Conservation (phyloP, 1,284 basidiomycete genomes). For the Cerioporus squamosus region DNA sequence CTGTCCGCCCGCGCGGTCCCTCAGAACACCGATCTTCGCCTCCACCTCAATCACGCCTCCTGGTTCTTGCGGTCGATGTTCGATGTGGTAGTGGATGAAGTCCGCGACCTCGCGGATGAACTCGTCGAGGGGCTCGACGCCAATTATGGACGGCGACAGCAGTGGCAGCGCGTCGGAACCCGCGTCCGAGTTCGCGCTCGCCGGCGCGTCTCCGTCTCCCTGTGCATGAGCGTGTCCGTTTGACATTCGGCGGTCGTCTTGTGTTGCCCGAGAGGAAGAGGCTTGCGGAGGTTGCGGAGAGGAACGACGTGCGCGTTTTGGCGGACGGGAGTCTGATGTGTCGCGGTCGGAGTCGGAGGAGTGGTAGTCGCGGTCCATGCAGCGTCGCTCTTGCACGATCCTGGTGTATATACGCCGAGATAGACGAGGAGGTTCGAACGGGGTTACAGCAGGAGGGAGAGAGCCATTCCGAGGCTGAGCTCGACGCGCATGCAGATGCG, state of each 20-base stretch:
- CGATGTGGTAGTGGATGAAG: slow-evolving; percentile 80
- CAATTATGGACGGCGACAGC: slow-evolving; percentile 88
- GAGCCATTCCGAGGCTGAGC: no score
- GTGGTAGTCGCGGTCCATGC: slow-evolving; percentile 3
- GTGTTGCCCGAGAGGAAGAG: slow-evolving; percentile 4
- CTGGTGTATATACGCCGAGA: slow-evolving; percentile 6
- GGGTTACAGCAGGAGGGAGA: no score
- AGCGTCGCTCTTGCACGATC: no score
- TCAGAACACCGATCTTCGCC: slow-evolving; percentile 89
- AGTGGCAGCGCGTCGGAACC: slow-evolving; percentile 49
- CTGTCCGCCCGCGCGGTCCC: slow-evolving; percentile 59
- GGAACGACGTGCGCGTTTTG: slow-evolving; percentile 37
- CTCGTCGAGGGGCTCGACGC: slow-evolving; percentile 92
- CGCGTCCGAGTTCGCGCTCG: slow-evolving; percentile 8
- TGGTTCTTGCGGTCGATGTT: slow-evolving; percentile 50
- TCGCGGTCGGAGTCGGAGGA: slow-evolving; percentile 35
- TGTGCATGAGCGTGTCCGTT: slow-evolving; percentile 24
- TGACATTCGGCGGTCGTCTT: not conserved
- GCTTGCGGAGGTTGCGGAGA: slow-evolving; percentile 1
- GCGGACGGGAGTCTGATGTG: slow-evolving; percentile 24
- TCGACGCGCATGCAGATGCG: no score
- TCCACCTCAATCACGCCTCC: slow-evolving; percentile 76
- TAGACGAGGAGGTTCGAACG: no score
- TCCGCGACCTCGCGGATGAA: slow-evolving; percentile 92
- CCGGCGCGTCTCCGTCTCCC: not conserved